A percentile compares a stretch with the other conserved stretches of the same genome.
phyloP scores from a whole-genome alignment of 768 basidiomycete species.

The Lanmaoa rubissima region DNA sequence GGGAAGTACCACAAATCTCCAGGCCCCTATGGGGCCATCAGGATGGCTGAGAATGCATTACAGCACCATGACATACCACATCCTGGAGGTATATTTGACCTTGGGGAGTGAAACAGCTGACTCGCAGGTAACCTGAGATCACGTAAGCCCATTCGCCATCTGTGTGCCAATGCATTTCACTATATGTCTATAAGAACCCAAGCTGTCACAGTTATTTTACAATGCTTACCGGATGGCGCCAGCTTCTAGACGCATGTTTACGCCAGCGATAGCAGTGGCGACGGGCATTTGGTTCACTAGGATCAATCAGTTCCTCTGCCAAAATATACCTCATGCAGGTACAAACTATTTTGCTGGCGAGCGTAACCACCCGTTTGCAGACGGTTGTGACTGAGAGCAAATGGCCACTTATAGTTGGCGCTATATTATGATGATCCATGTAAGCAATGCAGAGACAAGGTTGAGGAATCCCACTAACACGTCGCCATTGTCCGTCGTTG shows the following conservation, averaged over 20 bases:
- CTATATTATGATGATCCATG: slow-evolving; percentile 12
- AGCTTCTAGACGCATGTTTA: slow-evolving; percentile 41
- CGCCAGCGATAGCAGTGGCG: slow-evolving; percentile 39
- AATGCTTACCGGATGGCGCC: slow-evolving; percentile 40
- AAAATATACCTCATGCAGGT: not conserved
- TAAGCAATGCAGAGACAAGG: not conserved
- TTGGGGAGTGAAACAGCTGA: slow-evolving; percentile 51
- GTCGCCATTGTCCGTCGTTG: slow-evolving; percentile 57
- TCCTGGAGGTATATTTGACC: slow-evolving; percentile 53
- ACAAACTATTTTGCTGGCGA: slow-evolving; percentile 55
- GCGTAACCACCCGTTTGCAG: slow-evolving; percentile 66
- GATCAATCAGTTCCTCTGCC: not conserved
- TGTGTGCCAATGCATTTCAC: slow-evolving; percentile 46
- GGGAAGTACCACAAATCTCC: slow-evolving; percentile 63
- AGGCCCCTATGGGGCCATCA: slow-evolving; percentile 22
- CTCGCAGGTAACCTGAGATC: slow-evolving; percentile 45
- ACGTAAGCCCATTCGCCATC: slow-evolving; percentile 53
- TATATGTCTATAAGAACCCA: slow-evolving; percentile 14
- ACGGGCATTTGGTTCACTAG: slow-evolving; percentile 41
- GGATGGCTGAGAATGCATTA: slow-evolving; percentile 14
- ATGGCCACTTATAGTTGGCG: slow-evolving; percentile 61
- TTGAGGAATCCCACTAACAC: slow-evolving; percentile 33
- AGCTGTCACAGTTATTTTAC: not conserved
- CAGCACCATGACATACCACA: slow-evolving; percentile 38
- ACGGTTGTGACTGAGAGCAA: slow-evolving; percentile 58